A percentile compares a stretch with the other conserved stretches of the same genome.
These are phyloP conservation scores for Macrophomina phaseolina DNA, from an alignment of 2,329 filamentous ascomycete genomes.

Conservation along the genomic window DNA sequence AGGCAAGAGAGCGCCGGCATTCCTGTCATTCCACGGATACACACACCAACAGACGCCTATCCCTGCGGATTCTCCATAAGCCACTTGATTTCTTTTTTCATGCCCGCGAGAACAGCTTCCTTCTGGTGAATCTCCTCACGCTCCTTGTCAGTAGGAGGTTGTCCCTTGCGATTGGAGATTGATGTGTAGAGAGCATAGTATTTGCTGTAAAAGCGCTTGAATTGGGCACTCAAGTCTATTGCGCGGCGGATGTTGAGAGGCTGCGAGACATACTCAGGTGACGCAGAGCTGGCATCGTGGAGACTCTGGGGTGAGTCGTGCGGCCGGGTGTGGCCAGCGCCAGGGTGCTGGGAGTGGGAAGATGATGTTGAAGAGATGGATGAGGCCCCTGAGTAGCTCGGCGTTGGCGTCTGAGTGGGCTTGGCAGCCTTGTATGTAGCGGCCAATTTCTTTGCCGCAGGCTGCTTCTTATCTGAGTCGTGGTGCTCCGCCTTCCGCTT, in stretches of 20 bases:
- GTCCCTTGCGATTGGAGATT: constrained; percentile 51
- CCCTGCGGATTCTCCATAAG: neutral
- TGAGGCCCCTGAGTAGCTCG: constrained; percentile 8
- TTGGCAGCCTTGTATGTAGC: constrained; percentile 28
- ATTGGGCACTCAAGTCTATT: constrained; percentile 55
- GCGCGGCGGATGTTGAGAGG: constrained; percentile 43
- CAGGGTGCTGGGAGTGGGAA: constrained; percentile 32
- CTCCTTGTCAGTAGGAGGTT: constrained; percentile 57
- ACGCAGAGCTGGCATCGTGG: constrained; percentile 41
- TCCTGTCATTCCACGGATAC: neutral
- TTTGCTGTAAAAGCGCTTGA: constrained; percentile 63
- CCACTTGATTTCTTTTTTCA: constrained; percentile 63
- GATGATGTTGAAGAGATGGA: constrained; percentile 13
- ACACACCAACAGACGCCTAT: neutral
- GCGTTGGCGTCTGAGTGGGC: constrained; percentile 25
- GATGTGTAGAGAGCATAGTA: constrained; percentile 63
- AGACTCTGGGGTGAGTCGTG: constrained; percentile 30
- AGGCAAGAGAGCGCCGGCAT: too few species aligned
- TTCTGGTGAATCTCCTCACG: constrained; percentile 57
- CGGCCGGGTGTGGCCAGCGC: constrained; percentile 39
- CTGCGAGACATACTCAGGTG: constrained; percentile 41
- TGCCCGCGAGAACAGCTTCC: constrained; percentile 50
- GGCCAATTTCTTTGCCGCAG: constrained; percentile 30
- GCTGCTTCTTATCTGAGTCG: constrained; percentile 30
- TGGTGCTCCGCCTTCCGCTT: constrained; percentile 55